Percentiles rank a stretch among this genome's conserved stretches.
Evolutionary conservation across 2,329 filamentous ascomycete genomes (phyloP).

Genomic region (Fusarium penzigii): DNA sequence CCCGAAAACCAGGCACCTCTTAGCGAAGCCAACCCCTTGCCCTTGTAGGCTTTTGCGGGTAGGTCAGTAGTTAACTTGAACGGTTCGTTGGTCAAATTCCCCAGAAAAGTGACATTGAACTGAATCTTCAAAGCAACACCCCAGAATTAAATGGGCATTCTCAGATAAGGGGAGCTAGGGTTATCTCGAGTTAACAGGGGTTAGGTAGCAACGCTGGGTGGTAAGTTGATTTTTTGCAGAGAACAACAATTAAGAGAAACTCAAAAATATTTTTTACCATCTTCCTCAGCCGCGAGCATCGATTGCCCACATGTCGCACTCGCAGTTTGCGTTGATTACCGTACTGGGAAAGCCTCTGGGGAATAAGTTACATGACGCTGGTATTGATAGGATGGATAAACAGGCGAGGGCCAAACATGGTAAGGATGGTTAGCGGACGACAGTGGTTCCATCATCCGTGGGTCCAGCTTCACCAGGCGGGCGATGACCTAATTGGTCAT

Average conservation of each 20-base stretch:
- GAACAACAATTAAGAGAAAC: too few relatives aligned
- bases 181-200: neutral
- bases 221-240: too few relatives aligned
- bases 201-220: neutral
- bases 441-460: conserved; percentile 21
- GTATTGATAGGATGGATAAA: neutral
- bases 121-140: conserved; percentile 3
- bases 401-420: conserved; percentile 17
- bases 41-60: too few relatives aligned
- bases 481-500: conserved; percentile 22
- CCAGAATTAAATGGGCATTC: conserved; percentile 3
- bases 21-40: neutral
- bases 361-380: too few relatives aligned
- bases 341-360: too few relatives aligned
- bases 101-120: neutral
- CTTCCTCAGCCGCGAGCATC: too few relatives aligned
- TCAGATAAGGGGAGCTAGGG: neutral
- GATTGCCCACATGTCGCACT: too few relatives aligned
- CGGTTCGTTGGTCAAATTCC: neutral
- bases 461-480: conserved; percentile 6
- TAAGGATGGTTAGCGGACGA: conserved; percentile 25
- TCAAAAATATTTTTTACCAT: too few relatives aligned
- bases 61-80: too few relatives aligned
- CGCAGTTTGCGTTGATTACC: too few relatives aligned
- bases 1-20: neutral